phyloP scores from a whole-genome alignment of 2,329 filamentous ascomycete species.

The Fusarium sp. region DNA sequence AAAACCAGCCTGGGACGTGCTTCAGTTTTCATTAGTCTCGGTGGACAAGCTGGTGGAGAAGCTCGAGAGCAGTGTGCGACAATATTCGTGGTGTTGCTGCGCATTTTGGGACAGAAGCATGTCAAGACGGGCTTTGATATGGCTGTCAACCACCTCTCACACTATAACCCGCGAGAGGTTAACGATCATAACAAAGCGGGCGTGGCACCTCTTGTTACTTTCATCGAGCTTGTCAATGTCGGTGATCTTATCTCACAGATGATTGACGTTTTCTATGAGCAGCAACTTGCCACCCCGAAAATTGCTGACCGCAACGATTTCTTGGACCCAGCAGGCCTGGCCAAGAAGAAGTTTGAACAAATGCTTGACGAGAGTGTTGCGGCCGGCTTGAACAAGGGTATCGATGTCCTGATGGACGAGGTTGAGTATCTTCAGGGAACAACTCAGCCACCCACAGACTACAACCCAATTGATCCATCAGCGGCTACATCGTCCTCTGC shows the following conservation, averaged over 20 bases:
- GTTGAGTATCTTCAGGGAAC: slow-evolving; percentile 95
- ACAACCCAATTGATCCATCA: slow-evolving; percentile 73
- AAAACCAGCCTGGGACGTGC: slow-evolving; percentile 89
- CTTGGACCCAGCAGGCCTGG: slow-evolving; percentile 87
- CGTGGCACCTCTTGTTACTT: slow-evolving; percentile 92
- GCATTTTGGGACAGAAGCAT: slow-evolving; percentile 86
- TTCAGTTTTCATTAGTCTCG: slow-evolving; percentile 83
- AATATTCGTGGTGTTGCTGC: slow-evolving; percentile 87
- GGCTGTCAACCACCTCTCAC: slow-evolving; percentile 88
- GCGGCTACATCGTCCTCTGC: slow-evolving; percentile 30
- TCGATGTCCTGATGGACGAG: slow-evolving; percentile 98
- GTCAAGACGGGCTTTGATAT: slow-evolving; percentile 94
- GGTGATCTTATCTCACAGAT: slow-evolving; percentile 98
- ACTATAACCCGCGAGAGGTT: slow-evolving; percentile 89
- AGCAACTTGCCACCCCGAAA: slow-evolving; percentile 85
- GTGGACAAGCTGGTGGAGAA: slow-evolving; percentile 82
- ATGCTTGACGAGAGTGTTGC: slow-evolving; percentile 98
- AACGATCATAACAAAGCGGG: slow-evolving; percentile 76
- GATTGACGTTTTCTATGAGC: slow-evolving; percentile 98
- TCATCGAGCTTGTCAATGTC: slow-evolving; percentile 97
- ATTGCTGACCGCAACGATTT: slow-evolving; percentile 95
- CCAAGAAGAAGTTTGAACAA: slow-evolving; percentile 98
- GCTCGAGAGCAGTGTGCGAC: slow-evolving; percentile 88
- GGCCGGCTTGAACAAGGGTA: slow-evolving; percentile 95
- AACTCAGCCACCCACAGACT: slow-evolving; percentile 86